Base-by-base conservation (phyloP, 176 grass and related monocot species). In the Phyllostachys edulis region DNA sequence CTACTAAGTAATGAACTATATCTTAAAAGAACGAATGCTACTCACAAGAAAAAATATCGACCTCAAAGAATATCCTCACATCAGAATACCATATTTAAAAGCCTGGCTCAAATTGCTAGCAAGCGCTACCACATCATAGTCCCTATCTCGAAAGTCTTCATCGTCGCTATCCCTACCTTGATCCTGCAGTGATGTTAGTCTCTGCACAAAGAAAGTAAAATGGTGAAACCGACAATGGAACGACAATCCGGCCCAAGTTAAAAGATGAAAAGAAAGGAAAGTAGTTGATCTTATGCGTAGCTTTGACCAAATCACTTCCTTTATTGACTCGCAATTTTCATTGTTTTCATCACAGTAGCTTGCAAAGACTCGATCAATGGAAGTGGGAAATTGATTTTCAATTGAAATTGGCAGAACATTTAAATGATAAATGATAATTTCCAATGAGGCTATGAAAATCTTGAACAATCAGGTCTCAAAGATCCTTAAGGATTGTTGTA, bases 301-400 rank as follows among this genome's bases (percentile, higher is more conserved):
- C 18, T 85, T 94, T 76, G 81, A 85, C 23, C 77, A 67, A 78
- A 90, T 87, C 23, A 91, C 82, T 86, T 90, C 92, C 21, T 92
- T 92, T 75, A 97, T 69, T 34, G 94, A 94, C 15, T 94, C 86
- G 84, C 69, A 68, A 94, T 89, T 88, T 97, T 90, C 51, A 97
- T 75, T 89, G 94, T 92, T 76, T 94, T 88, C 86, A 74, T 87
- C 24, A 91, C 84, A 4, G 94, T 89, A 61, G 86, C 92, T 72
- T 92, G 94, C 82, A n/a, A 97, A 78, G 20, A 97, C 90, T 92
- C 94, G 88, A 84, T 55, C 55, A 85, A 69, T 7, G 1, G 23
- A 73, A 85, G 17, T n/a, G 26, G 29, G 20, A 32, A 21, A 51
- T 9, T 86, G 51, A 59, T 73, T 78, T 67, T 36, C 44, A 42